phyloP scores from a whole-genome alignment of 768 basidiomycete genomes.

The Termitomyces sp. region DNA sequence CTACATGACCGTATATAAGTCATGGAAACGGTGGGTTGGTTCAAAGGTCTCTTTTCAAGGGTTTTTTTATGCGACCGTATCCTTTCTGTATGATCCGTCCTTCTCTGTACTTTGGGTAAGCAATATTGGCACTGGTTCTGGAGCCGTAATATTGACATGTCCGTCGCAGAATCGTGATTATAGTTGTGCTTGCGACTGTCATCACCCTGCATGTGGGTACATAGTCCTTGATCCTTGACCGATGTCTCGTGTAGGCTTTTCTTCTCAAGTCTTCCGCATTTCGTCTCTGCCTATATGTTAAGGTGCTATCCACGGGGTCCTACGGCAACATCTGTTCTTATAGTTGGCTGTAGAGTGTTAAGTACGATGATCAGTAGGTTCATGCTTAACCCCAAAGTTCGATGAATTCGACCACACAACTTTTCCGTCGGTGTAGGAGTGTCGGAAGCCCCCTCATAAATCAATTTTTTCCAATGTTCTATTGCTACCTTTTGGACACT shows the following conservation, averaged over 20 bases:
- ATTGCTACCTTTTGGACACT: too few relatives aligned
- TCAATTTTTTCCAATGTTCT: too few relatives aligned
- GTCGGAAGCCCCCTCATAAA: too few relatives aligned
- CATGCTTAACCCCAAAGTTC: background rate
- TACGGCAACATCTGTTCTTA: background rate
- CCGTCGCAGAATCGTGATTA: background rate
- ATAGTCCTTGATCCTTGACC: background rate
- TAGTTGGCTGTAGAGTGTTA: background rate
- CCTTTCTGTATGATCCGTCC: background rate
- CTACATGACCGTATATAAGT: slow-evolving; percentile 31
- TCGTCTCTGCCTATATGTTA: background rate
- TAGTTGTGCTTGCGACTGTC: background rate
- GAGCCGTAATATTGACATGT: too few relatives aligned
- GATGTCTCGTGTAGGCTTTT: background rate
- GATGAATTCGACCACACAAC: too few relatives aligned
- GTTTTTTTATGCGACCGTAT: background rate
- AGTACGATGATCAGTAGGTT: background rate
- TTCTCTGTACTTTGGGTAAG: background rate
- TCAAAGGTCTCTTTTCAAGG: background rate
- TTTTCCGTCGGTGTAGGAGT: too few relatives aligned
- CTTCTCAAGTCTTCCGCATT: background rate
- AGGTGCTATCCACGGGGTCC: background rate
- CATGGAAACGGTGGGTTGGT: slow-evolving; percentile 14
- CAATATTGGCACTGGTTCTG: background rate
- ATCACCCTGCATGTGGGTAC: background rate